Percentiles rank a stretch among this genome's conserved stretches.
These are phyloP conservation scores for Obelidium mucronatum DNA, from an alignment of 192 early-diverging fungal species.

Conservation along the genomic window DNA sequence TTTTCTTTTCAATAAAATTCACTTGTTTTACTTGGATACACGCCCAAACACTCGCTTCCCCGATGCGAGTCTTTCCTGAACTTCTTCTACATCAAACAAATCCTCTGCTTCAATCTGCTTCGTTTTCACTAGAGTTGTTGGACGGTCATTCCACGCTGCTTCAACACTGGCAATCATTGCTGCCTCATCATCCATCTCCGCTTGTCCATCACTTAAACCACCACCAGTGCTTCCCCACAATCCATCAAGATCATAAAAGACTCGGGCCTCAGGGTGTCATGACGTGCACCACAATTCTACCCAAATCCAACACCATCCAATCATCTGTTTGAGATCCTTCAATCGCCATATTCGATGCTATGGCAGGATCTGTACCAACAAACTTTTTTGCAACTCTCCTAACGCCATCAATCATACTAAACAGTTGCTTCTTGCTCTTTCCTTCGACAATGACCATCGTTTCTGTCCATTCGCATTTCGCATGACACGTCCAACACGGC, in stretches of 20 bases:
- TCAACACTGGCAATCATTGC: constrained; percentile 33
- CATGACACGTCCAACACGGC: constrained; percentile 71
- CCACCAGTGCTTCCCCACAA: constrained; percentile 64
- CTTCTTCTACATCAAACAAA: constrained; percentile 32
- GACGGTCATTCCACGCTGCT: constrained; percentile 38
- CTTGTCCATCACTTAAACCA: not conserved
- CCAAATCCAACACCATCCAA: constrained; percentile 80
- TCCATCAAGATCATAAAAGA: constrained; percentile 73
- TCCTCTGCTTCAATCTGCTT: constrained; percentile 47
- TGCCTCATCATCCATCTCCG: constrained; percentile 3
- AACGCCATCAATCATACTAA: constrained; percentile 68
- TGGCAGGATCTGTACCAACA: constrained; percentile 23
- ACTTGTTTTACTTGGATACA: too few species aligned
- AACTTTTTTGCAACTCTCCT: constrained; percentile 56
- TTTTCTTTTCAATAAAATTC: too few species aligned
- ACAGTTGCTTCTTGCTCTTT: constrained; percentile 68
- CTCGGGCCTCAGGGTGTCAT: constrained; percentile 79
- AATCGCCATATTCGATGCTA: constrained; percentile 45
- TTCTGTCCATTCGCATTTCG: constrained; percentile 84
- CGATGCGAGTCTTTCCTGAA: constrained; percentile 1
- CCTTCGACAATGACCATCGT: constrained; percentile 81
- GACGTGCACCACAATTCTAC: constrained; percentile 75
- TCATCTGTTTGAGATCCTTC: constrained; percentile 78
- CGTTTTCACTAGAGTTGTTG: constrained; percentile 29
- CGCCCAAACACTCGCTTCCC: too few species aligned